These are phyloP conservation scores for Colletotrichum sidae DNA, from an alignment of 2,329 filamentous ascomycete species.

Conservation along the genomic window DNA sequence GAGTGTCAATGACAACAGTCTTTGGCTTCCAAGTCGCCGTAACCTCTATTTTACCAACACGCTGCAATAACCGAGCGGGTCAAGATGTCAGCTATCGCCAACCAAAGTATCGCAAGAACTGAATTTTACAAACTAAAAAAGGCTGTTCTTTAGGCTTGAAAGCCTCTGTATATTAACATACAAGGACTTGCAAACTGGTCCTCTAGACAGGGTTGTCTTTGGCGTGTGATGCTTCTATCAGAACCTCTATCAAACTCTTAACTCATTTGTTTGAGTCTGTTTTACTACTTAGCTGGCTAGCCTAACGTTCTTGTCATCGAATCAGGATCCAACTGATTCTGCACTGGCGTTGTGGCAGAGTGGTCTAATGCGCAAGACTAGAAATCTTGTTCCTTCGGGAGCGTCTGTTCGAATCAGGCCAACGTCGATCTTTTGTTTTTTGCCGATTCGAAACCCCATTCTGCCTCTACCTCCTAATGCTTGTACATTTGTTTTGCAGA, in stretches of 20 bases:
- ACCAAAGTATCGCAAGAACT: too few relatives aligned
- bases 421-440: conserved; percentile 1
- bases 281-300: background rate
- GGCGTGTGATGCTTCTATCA: background rate
- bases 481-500: too few relatives aligned
- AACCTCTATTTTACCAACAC: too few relatives aligned
- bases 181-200: background rate
- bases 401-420: conserved; percentile 27
- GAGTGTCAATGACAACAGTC: too few relatives aligned
- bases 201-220: background rate
- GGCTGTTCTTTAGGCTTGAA: too few relatives aligned
- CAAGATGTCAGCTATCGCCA: too few relatives aligned
- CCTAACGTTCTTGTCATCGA: accelerated
- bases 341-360: conserved; percentile 19
- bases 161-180: too few relatives aligned
- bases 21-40: too few relatives aligned
- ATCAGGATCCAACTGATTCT: background rate
- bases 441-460: background rate
- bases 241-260: background rate
- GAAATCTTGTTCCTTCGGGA: conserved; percentile 30
- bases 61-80: too few relatives aligned
- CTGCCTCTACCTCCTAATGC: too few relatives aligned
- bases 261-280: background rate
- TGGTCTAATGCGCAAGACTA: conserved; percentile 29
- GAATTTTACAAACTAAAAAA: too few relatives aligned